Conservation (phyloP, 179 eudicot genomes). For the Corrigiola litoralis region DNA sequence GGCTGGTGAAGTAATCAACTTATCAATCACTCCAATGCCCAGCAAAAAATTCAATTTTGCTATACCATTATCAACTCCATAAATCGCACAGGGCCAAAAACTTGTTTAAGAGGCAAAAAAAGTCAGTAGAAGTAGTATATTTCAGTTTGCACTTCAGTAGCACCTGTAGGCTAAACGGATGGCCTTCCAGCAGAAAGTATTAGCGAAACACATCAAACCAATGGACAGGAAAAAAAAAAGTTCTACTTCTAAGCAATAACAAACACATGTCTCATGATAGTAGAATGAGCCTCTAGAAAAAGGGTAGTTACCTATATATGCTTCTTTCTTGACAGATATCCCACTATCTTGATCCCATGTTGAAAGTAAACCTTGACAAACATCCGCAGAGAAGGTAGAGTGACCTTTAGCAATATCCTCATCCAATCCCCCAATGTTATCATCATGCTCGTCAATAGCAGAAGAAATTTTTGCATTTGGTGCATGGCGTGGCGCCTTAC, state of each 20-base stretch:
- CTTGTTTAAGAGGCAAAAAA: too few relatives aligned
- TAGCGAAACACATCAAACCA: too few relatives aligned
- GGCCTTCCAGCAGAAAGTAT: too few relatives aligned
- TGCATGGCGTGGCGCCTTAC: slow-evolving; percentile 34
- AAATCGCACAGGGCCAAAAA: too few relatives aligned
- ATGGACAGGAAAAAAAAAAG: neutral
- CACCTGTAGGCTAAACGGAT: too few relatives aligned
- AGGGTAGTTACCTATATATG: slow-evolving; percentile 26
- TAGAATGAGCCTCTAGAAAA: neutral
- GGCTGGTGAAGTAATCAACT: too few relatives aligned
- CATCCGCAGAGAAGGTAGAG: slow-evolving; percentile 22
- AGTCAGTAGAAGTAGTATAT: too few relatives aligned
- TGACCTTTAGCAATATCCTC: slow-evolving; percentile 28
- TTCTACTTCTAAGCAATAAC: neutral
- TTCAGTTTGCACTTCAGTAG: too few relatives aligned
- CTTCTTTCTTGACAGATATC: slow-evolving; percentile 25
- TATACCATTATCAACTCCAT: too few relatives aligned
- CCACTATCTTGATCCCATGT: slow-evolving; percentile 18
- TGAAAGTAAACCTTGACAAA: slow-evolving; percentile 18
- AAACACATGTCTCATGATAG: neutral
- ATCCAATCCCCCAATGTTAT: slow-evolving; percentile 16
- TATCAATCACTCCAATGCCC: too few relatives aligned
- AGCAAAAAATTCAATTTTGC: too few relatives aligned
- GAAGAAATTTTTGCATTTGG: slow-evolving; percentile 33
- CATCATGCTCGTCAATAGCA: slow-evolving; percentile 15